Conservation (phyloP, 371 early-diverging fungal species). For the Sporodiniella umbellata region DNA sequence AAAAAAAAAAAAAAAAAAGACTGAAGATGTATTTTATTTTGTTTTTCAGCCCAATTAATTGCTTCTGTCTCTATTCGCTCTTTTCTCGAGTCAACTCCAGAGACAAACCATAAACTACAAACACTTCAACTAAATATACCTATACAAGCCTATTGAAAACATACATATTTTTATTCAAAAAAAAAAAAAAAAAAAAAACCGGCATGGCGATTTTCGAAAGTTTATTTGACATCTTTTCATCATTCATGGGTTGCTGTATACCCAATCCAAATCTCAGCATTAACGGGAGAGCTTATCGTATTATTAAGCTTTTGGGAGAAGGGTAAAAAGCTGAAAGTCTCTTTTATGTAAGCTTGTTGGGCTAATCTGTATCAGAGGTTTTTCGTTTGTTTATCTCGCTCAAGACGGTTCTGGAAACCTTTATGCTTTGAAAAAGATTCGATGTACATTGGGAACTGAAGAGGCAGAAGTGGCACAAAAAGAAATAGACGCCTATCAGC, state of each 20-base stretch:
- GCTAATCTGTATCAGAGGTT: constrained; percentile 51
- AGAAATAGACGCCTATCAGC: constrained; percentile 63
- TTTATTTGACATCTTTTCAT: constrained; percentile 10
- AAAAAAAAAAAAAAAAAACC: not conserved
- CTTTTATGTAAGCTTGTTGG: too few relatives aligned
- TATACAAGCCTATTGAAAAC: too few relatives aligned
- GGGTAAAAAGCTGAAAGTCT: too few relatives aligned
- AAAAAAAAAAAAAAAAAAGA: too few relatives aligned
- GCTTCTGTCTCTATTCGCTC: too few relatives aligned
- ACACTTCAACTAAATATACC: too few relatives aligned
- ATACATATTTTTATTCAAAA: not conserved
- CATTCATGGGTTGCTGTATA: constrained; percentile 27
- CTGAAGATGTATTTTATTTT: too few relatives aligned
- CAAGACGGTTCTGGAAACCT: constrained; percentile 53
- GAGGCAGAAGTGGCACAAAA: constrained; percentile 57
- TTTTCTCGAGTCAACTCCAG: too few relatives aligned
- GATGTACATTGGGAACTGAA: constrained; percentile 61
- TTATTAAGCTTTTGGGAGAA: constrained; percentile 68
- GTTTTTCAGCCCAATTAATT: too few relatives aligned
- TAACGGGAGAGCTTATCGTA: constrained; percentile 55
- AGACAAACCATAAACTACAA: too few relatives aligned
- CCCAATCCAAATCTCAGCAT: constrained; percentile 65
- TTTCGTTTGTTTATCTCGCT: constrained; percentile 73
- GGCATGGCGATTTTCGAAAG: not conserved
- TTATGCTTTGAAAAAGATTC: constrained; percentile 69